Evolutionary conservation across 2,329 filamentous ascomycete genomes (phyloP).

Genomic region (Rasamsonia emersonii): DNA sequence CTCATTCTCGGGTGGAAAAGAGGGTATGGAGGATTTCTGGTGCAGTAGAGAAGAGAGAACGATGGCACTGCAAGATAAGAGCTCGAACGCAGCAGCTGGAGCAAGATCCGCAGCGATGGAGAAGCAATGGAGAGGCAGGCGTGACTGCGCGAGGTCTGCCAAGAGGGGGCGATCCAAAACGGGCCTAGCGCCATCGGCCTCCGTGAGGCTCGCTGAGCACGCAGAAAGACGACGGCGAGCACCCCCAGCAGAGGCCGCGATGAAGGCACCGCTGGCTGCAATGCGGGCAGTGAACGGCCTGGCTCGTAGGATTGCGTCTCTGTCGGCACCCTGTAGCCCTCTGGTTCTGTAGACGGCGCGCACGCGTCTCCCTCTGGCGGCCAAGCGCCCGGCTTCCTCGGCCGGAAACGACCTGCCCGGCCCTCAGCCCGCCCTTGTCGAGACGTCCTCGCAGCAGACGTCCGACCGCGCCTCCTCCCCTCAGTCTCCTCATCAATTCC

Average conservation of each 20-base stretch:
- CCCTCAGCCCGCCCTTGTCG: constrained; percentile 1
- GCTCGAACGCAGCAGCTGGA: not conserved
- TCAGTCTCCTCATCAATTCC: constrained; percentile 2
- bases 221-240: too few species aligned
- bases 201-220: too few species aligned
- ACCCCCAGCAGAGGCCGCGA: too few species aligned
- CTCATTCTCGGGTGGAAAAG: constrained; percentile 30
- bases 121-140: constrained; percentile 2
- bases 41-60: constrained; percentile 11
- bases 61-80: not conserved
- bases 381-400: constrained; percentile 3
- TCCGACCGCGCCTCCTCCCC: constrained; percentile 4
- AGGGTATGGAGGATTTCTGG: constrained; percentile 3
- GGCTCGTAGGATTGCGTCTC: too few species aligned
- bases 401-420: constrained; percentile 14
- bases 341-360: too few species aligned
- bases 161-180: constrained; percentile 5
- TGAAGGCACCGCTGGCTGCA: too few species aligned
- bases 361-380: too few species aligned
- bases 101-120: constrained; percentile 1
- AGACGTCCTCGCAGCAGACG: too few species aligned
- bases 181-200: constrained; percentile 5
- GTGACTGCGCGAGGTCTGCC: constrained; percentile 3
- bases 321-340: too few species aligned
- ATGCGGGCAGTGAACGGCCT: too few species aligned